A percentile compares a stretch with the other conserved stretches of the same genome.
Conservation (phyloP, 345 rosid genomes). For the Melaleuca quinquenervia region DNA sequence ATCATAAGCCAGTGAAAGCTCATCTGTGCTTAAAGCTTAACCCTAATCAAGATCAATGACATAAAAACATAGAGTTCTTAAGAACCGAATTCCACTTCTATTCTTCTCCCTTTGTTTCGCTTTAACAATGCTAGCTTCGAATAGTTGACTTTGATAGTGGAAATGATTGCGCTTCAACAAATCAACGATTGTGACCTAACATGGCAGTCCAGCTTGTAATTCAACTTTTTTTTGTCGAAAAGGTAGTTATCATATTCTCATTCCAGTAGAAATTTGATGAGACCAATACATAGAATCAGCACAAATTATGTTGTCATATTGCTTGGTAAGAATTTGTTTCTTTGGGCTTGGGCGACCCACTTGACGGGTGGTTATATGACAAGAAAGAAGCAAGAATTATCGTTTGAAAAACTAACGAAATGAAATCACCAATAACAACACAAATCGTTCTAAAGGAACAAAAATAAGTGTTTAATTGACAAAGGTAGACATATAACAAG, state of each 20-base stretch:
- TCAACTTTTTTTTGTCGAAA: too few species aligned
- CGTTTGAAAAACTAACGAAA: background rate
- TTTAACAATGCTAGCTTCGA: background rate
- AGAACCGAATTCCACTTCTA: too few species aligned
- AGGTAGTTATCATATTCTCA: too few species aligned
- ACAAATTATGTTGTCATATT: too few species aligned
- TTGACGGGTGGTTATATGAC: background rate
- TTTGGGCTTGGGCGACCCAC: too few species aligned
- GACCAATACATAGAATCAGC: too few species aligned
- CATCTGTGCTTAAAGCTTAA: conserved; percentile 15
- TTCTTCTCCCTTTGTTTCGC: background rate
- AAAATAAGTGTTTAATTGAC: background rate
- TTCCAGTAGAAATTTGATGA: too few species aligned
- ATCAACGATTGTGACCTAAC: background rate
- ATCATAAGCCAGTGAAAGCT: conserved; percentile 34
- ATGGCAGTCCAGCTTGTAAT: background rate
- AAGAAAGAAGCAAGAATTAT: background rate
- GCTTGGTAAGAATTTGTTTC: too few species aligned
- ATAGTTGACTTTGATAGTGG: background rate
- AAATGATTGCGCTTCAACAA: background rate
- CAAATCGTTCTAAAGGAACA: background rate
- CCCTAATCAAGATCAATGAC: background rate
- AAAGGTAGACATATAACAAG: background rate
- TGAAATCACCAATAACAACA: background rate
- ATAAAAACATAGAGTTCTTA: background rate